phyloP scores from a whole-genome alignment of 768 basidiomycete species.

The Boletus tomentosulus region DNA sequence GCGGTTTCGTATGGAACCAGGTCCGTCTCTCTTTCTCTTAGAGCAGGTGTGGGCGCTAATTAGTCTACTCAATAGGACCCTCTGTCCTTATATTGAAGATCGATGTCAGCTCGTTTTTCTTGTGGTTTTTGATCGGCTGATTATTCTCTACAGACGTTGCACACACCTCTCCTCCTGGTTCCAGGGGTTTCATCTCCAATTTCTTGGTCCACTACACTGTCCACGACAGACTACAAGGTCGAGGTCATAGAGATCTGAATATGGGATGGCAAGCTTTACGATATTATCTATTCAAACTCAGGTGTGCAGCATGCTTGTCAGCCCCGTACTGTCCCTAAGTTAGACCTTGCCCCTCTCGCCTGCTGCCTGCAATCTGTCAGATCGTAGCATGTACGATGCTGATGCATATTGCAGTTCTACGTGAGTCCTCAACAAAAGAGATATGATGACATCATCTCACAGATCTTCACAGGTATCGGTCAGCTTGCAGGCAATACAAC shows the following conservation, averaged over 20 bases:
- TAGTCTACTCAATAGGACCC: conserved; percentile 49
- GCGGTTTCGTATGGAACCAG: conserved; percentile 91
- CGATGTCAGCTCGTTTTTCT: conserved; percentile 59
- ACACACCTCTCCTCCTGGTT: conserved; percentile 77
- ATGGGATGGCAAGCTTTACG: conserved; percentile 69
- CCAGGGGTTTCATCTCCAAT: conserved; percentile 61
- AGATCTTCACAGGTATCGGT: too few species aligned
- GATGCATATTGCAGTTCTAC: too few species aligned
- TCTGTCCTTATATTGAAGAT: conserved; percentile 87
- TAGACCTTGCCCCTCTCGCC: too few species aligned
- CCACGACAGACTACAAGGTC: conserved; percentile 72
- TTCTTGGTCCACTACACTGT: conserved; percentile 61
- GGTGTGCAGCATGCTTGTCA: too few species aligned
- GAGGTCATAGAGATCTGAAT: conserved; percentile 88
- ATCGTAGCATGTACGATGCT: too few species aligned
- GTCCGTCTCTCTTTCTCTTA: conserved; percentile 38
- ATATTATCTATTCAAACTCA: too few species aligned
- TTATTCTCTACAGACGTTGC: too few species aligned
- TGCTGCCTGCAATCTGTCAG: too few species aligned
- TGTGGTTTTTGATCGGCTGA: conserved; percentile 9
- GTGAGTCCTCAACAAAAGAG: too few species aligned
- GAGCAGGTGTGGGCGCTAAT: not conserved
- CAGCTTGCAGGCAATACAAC: too few species aligned
- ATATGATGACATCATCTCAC: too few species aligned
- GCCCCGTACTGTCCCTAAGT: too few species aligned